A percentile compares a stretch with the other conserved stretches of the same genome.
These are phyloP conservation scores for Ustilago tritici DNA, from an alignment of 1,284 basidiomycete genomes.

Conservation along the genomic window DNA sequence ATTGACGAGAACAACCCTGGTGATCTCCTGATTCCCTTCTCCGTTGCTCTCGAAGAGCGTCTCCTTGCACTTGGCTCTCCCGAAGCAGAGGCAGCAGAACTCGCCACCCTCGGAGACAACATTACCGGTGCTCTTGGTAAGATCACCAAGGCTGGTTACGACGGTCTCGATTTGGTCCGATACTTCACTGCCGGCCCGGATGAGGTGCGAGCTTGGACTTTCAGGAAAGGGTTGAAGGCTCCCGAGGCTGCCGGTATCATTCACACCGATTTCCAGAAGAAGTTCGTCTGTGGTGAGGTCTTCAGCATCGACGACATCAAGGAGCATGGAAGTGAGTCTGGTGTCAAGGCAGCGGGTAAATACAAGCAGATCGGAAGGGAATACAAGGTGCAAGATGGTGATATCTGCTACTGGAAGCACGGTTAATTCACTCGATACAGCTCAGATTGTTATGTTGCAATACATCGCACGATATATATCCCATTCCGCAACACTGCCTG, in stretches of 20 bases:
- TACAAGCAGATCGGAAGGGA: constrained; percentile 96
- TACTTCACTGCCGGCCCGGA: constrained; percentile 93
- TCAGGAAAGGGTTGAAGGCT: constrained; percentile 91
- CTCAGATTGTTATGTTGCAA: neutral
- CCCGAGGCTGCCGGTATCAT: constrained; percentile 98
- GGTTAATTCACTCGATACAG: constrained; percentile 13
- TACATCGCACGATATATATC: neutral
- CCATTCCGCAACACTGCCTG: neutral
- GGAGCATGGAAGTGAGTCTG: constrained; percentile 88
- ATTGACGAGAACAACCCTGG: constrained; percentile 97
- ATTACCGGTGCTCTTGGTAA: constrained; percentile 65
- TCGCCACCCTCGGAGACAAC: constrained; percentile 61
- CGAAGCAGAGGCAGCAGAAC: constrained; percentile 63
- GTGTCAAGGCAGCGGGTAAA: constrained; percentile 95
- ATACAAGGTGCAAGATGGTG: constrained; percentile 76
- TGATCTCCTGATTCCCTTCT: constrained; percentile 95
- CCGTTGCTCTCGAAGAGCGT: constrained; percentile 93
- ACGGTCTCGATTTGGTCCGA: constrained; percentile 64
- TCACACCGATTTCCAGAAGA: constrained; percentile 94
- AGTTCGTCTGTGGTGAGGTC: constrained; percentile 99
- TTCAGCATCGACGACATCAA: constrained; percentile 92
- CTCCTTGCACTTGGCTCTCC: constrained; percentile 73
- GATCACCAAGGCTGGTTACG: constrained; percentile 68
- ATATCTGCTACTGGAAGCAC: constrained; percentile 64
- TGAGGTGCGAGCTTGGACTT: constrained; percentile 97